These are phyloP conservation scores for Vitis hybrid DNA, from an alignment of 177 flowering plant species.

Conservation along the genomic window DNA sequence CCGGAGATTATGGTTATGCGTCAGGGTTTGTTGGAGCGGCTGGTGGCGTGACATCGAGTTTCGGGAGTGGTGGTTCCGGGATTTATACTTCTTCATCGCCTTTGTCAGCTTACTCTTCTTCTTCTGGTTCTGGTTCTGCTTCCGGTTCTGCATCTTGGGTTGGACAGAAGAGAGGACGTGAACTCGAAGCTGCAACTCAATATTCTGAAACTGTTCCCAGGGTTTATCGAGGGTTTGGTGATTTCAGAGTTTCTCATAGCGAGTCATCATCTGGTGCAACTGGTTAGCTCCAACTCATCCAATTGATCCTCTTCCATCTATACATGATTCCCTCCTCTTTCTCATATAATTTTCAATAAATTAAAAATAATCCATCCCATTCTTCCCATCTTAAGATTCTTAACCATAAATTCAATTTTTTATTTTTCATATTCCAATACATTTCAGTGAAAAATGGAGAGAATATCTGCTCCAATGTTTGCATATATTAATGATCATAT, in stretches of 20 bases:
- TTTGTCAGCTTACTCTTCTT: constrained; percentile 11
- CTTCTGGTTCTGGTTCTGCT: constrained; percentile 8
- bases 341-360: too few relatives aligned
- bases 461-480: too few relatives aligned
- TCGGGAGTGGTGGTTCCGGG: not conserved
- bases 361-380: too few relatives aligned
- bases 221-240: constrained; percentile 15
- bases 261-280: constrained; percentile 22
- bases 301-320: not conserved
- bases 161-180: constrained; percentile 40
- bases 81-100: constrained; percentile 7
- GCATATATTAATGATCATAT: too few relatives aligned
- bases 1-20: constrained; percentile 6
- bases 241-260: constrained; percentile 15
- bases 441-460: too few relatives aligned
- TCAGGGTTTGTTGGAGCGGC: constrained; percentile 3
- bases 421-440: too few relatives aligned
- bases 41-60: not conserved
- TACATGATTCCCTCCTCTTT: too few relatives aligned
- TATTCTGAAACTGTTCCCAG: constrained; percentile 16
- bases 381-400: too few relatives aligned
- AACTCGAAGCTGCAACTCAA: constrained; percentile 9
- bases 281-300: constrained; percentile 6
- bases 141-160: constrained; percentile 22
- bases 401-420: too few relatives aligned